Conservation (phyloP, 495 filamentous ascomycete genomes). For the Penicillium odoratum region DNA sequence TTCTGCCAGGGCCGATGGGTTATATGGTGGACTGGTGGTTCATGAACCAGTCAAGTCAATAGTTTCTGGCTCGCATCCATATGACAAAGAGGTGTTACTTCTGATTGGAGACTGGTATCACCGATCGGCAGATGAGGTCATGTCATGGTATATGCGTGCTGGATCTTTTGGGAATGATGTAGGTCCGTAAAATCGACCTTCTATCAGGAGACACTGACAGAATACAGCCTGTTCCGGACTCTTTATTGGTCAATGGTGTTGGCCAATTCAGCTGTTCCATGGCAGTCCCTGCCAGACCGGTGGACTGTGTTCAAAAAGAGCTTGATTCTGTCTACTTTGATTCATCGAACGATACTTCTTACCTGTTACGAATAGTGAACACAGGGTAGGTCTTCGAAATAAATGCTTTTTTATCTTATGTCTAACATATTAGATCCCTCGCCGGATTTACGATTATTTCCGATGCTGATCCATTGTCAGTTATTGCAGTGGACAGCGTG, state of each 20-base stretch:
- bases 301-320: constrained; percentile 35
- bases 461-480: background rate
- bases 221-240: constrained; percentile 48
- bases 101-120: background rate
- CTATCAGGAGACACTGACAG: background rate
- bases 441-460: background rate
- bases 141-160: background rate
- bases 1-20: background rate
- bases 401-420: background rate
- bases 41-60: background rate
- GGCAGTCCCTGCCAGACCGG: constrained; percentile 45
- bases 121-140: background rate
- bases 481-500: background rate
- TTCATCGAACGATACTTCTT: background rate
- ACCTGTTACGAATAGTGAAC: background rate
- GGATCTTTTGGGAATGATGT: background rate
- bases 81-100: background rate
- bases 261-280: constrained; percentile 49
- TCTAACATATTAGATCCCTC: background rate
- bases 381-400: background rate
- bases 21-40: background rate
- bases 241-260: constrained; percentile 47
- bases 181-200: background rate
- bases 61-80: background rate
- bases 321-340: too few species aligned